phyloP scores from a whole-genome alignment of 192 early-diverging fungal species.

The Phlyctochytrium bullatum region DNA sequence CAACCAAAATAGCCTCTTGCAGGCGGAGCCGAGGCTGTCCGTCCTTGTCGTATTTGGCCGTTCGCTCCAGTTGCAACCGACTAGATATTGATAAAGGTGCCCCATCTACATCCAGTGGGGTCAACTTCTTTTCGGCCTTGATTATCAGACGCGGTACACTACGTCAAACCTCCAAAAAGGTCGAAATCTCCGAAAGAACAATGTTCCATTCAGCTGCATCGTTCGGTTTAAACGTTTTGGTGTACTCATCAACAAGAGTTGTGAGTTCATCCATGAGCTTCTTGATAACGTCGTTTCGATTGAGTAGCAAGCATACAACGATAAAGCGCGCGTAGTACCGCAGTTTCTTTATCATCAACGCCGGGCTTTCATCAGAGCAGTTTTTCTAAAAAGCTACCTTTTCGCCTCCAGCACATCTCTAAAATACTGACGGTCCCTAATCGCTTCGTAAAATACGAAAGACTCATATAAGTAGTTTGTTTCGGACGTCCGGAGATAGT shows the following conservation, averaged over 20 bases:
- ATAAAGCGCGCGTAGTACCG: constrained; percentile 98
- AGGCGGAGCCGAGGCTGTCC: constrained; percentile 57
- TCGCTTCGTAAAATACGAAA: constrained; percentile 94
- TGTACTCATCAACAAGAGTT: constrained; percentile 83
- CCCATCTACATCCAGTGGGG: constrained; percentile 57
- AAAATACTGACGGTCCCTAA: constrained; percentile 92
- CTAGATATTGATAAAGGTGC: constrained; percentile 46
- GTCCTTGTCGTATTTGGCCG: constrained; percentile 59
- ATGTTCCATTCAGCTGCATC: constrained; percentile 88
- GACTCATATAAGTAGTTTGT: constrained; percentile 96
- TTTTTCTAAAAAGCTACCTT: constrained; percentile 57
- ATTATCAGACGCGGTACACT: not conserved
- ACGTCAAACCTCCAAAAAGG: constrained; percentile 73
- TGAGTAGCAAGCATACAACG: constrained; percentile 86
- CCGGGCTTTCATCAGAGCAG: constrained; percentile 53
- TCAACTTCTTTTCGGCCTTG: constrained; percentile 76
- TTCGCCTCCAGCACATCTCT: constrained; percentile 89
- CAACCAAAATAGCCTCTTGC: constrained; percentile 95
- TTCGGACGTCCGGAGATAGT: constrained; percentile 84
- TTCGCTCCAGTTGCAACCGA: constrained; percentile 50
- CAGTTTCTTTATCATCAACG: constrained; percentile 94
- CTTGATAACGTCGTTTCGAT: constrained; percentile 75
- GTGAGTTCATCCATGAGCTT: constrained; percentile 83
- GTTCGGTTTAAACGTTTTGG: constrained; percentile 76
- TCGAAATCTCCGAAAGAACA: constrained; percentile 52